A percentile compares a stretch with the other conserved stretches of the same genome.
phyloP scores from a whole-genome alignment of 805 yeast species.

The Ogataea ganodermae region DNA sequence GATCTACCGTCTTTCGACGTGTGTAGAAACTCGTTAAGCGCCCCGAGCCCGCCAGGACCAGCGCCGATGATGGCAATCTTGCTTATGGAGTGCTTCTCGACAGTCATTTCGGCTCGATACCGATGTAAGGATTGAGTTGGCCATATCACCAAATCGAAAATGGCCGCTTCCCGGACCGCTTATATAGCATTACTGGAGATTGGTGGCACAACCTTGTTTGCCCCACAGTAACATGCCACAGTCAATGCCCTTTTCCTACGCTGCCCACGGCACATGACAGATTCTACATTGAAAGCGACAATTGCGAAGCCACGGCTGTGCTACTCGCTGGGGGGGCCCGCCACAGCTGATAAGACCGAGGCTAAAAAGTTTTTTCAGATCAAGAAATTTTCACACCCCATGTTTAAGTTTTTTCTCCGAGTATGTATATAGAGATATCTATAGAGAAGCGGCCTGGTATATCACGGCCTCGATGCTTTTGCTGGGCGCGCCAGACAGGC shows the following conservation, averaged over 20 bases:
- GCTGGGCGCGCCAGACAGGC: background rate
- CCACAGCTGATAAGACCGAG: slow-evolving; percentile 1
- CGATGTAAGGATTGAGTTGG: too few species aligned
- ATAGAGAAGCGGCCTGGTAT: background rate
- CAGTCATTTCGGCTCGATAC: slow-evolving; percentile 6
- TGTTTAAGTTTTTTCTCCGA: too few species aligned
- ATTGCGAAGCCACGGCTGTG: slow-evolving; percentile 3
- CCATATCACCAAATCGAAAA: too few species aligned
- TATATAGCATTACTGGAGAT: too few species aligned
- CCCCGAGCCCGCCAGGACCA: slow-evolving; percentile 14
- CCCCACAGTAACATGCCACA: background rate
- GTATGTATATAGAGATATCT: background rate
- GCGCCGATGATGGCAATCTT: slow-evolving; percentile 13
- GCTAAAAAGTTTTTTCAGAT: background rate
- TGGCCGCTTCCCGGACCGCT: too few species aligned
- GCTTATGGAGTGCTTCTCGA: slow-evolving; percentile 1
- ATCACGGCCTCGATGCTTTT: background rate
- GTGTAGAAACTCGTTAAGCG: slow-evolving; percentile 21
- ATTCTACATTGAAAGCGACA: background rate
- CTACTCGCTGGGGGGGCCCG: background rate
- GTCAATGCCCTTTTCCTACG: background rate
- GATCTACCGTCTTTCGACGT: slow-evolving; percentile 32
- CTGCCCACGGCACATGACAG: slow-evolving; percentile 1
- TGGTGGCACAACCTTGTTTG: background rate
- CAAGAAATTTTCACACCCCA: slow-evolving; percentile 2